Conservation (phyloP, 805 yeast species). For the Tetrapisispora fleetii region DNA sequence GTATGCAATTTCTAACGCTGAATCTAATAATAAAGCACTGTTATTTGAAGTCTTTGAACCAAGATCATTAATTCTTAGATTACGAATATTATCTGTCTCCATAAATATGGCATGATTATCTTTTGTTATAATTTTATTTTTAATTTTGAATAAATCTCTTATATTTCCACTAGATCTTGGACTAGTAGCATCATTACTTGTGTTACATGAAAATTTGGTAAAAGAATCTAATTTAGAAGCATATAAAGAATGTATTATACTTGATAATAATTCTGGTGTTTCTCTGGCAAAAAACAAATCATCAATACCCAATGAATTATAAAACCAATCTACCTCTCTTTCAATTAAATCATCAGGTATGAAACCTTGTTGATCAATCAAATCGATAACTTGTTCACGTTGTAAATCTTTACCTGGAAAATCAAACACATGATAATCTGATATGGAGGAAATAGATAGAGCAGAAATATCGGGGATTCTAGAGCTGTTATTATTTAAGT, state of each 20-base stretch:
- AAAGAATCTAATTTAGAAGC: constrained; percentile 89
- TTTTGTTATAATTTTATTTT: constrained; percentile 60
- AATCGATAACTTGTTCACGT: constrained; percentile 70
- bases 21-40: not conserved
- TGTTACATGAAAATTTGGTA: constrained; percentile 42
- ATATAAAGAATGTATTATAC: constrained; percentile 79
- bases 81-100: constrained; percentile 43
- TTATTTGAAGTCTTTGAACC: not conserved
- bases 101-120: constrained; percentile 87
- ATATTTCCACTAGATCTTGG: not conserved
- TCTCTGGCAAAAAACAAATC: constrained; percentile 88
- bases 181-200: not conserved
- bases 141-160: constrained; percentile 42
- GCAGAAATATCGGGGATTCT: constrained; percentile 31
- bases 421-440: constrained; percentile 66
- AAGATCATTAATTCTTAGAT: not conserved
- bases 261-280: constrained; percentile 66
- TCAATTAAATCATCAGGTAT: constrained; percentile 83
- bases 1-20: not conserved
- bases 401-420: constrained; percentile 78
- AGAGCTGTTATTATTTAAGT: constrained; percentile 28
- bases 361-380: constrained; percentile 72
- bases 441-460: constrained; percentile 34
- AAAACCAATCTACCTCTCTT: constrained; percentile 82
- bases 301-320: constrained; percentile 78